These are phyloP conservation scores for Candida rishiriensis DNA, from an alignment of 805 yeast genomes.

Conservation along the genomic window DNA sequence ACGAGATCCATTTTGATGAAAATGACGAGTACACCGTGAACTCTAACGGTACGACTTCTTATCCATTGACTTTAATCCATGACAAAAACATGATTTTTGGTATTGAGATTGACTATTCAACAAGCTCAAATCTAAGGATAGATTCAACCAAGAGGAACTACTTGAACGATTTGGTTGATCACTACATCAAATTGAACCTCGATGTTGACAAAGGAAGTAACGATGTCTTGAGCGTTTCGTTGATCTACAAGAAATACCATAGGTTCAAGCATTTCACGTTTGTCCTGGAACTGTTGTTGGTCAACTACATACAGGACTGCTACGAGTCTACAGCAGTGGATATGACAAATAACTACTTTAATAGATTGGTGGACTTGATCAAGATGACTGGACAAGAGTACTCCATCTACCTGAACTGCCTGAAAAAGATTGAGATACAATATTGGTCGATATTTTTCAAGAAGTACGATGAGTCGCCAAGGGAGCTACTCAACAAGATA, in stretches of 20 bases:
- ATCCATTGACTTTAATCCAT: slow-evolving; percentile 44
- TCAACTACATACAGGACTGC: slow-evolving; percentile 31
- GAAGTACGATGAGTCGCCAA: slow-evolving; percentile 38
- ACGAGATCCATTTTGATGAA: slow-evolving; percentile 17
- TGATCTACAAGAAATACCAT: slow-evolving; percentile 34
- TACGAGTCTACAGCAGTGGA: slow-evolving; percentile 31
- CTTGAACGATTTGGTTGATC: slow-evolving; percentile 42
- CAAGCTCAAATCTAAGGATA: slow-evolving; percentile 20
- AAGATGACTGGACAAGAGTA: slow-evolving; percentile 27
- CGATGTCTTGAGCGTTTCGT: slow-evolving; percentile 24
- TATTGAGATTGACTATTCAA: slow-evolving; percentile 38
- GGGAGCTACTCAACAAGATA: slow-evolving; percentile 38
- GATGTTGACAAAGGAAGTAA: slow-evolving; percentile 15
- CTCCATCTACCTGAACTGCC: slow-evolving; percentile 44
- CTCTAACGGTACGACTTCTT: slow-evolving; percentile 34
- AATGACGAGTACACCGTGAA: slow-evolving; percentile 13
- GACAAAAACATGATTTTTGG: slow-evolving; percentile 47
- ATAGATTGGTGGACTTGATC: slow-evolving; percentile 29
- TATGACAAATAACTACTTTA: slow-evolving; percentile 22
- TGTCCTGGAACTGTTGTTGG: slow-evolving; percentile 46
- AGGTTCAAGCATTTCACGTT: slow-evolving; percentile 41
- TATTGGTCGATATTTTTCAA: slow-evolving; percentile 48
- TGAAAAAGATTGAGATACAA: slow-evolving; percentile 49
- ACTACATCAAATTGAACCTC: slow-evolving; percentile 35
- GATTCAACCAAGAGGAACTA: slow-evolving; percentile 39